These are phyloP conservation scores for Aspergillus wentii DNA, from an alignment of 495 filamentous ascomycete species.

Conservation along the genomic window DNA sequence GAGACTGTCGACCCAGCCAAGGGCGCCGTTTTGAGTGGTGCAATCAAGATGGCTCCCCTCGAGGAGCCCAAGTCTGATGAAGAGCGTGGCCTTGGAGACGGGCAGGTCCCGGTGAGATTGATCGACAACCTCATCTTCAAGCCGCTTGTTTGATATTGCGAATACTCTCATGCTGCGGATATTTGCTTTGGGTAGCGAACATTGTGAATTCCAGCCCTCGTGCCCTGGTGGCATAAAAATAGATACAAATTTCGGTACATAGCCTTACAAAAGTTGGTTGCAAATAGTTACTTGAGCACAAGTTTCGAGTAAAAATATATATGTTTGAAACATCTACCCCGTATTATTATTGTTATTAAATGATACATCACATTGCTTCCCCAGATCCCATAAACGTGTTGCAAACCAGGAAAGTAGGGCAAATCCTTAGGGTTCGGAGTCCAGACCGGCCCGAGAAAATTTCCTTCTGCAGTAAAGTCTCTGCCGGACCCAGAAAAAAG, in stretches of 20 bases:
- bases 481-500: conserved; percentile 24
- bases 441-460: conserved; percentile 29
- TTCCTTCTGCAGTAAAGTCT: conserved; percentile 18
- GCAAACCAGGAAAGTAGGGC: conserved; percentile 36
- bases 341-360: too few relatives aligned
- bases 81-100: conserved; percentile 63
- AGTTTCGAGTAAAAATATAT: neutral
- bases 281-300: too few relatives aligned
- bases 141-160: conserved; percentile 31
- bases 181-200: neutral
- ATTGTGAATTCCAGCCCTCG: conserved; percentile 1
- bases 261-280: too few relatives aligned
- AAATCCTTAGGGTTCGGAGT: conserved; percentile 24
- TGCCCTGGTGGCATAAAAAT: conserved; percentile 4
- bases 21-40: conserved; percentile 83
- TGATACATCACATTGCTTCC: too few relatives aligned
- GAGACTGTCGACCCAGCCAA: conserved; percentile 56
- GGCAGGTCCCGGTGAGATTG: conserved; percentile 69
- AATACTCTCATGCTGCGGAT: too few relatives aligned
- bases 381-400: too few relatives aligned
- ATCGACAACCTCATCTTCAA: conserved; percentile 90
- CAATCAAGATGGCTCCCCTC: conserved; percentile 82
- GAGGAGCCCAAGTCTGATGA: conserved; percentile 64
- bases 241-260: conserved; percentile 1
- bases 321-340: too few relatives aligned